These are phyloP conservation scores for Barnettozyma botsteinii DNA, from an alignment of 805 yeast species.

Conservation along the genomic window DNA sequence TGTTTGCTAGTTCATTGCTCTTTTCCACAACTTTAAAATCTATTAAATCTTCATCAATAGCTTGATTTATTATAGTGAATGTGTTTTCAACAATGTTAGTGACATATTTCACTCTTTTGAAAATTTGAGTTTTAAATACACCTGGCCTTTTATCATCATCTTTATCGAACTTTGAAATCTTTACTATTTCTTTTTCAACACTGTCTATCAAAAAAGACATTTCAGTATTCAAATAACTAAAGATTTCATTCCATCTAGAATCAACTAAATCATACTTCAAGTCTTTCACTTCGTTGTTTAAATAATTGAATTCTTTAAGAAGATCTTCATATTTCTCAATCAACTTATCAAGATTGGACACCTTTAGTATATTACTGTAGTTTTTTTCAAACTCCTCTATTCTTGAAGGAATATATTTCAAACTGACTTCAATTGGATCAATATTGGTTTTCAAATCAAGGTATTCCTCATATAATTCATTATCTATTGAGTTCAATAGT, in stretches of 20 bases:
- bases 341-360: conserved; percentile 25
- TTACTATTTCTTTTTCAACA: conserved; percentile 23
- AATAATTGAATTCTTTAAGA: conserved; percentile 34
- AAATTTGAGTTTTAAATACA: conserved; percentile 23
- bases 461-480: conserved; percentile 36
- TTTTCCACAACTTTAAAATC: conserved; percentile 31
- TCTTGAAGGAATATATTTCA: conserved; percentile 47
- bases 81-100: conserved; percentile 36
- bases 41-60: conserved; percentile 37
- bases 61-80: conserved; percentile 32
- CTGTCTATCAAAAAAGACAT: conserved; percentile 26
- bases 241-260: conserved; percentile 50
- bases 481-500: conserved; percentile 33
- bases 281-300: conserved; percentile 35
- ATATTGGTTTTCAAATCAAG: conserved; percentile 35
- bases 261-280: conserved; percentile 45
- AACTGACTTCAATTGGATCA: conserved; percentile 46
- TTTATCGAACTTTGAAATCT: conserved; percentile 21
- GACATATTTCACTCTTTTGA: conserved; percentile 30
- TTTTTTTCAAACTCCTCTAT: conserved; percentile 37
- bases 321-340: conserved; percentile 36
- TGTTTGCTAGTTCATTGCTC: conserved; percentile 32
- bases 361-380: conserved; percentile 12
- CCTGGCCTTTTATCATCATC: conserved; percentile 11
- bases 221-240: conserved; percentile 41